Percentiles rank a stretch among this genome's conserved stretches.
phyloP scores from a whole-genome alignment of 192 early-diverging fungal genomes.

The Umbelopsis ramanniana region DNA sequence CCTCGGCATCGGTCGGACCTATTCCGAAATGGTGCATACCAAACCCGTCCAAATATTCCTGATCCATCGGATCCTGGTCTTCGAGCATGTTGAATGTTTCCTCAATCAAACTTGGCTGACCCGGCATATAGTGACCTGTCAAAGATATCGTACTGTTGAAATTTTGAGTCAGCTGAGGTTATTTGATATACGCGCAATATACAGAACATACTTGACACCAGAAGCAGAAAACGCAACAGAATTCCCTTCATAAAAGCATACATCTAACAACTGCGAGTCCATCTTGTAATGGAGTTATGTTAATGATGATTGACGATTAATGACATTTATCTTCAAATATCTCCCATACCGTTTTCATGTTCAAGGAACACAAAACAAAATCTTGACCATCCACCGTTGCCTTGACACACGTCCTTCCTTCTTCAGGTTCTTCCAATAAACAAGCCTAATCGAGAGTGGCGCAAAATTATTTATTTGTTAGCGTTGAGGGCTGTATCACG shows the following conservation, averaged over 20 bases:
- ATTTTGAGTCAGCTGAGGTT: neutral
- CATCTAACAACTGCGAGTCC: neutral
- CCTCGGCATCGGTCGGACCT: slow-evolving; percentile 1
- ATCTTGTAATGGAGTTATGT: neutral
- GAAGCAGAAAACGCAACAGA: neutral
- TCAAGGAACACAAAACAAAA: slow-evolving; percentile 5
- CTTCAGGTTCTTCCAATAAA: neutral
- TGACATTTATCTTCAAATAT: too few relatives aligned
- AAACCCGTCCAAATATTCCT: slow-evolving; percentile 28
- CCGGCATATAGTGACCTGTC: slow-evolving; percentile 18
- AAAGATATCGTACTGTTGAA: neutral
- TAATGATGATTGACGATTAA: neutral
- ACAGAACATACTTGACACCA: neutral
- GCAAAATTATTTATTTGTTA: neutral
- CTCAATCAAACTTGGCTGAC: slow-evolving; percentile 11
- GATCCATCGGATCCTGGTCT: slow-evolving; percentile 23
- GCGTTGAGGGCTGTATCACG: neutral
- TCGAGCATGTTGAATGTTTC: slow-evolving; percentile 18
- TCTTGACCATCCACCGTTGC: slow-evolving; percentile 4
- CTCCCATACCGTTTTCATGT: neutral
- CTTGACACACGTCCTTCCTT: slow-evolving; percentile 1
- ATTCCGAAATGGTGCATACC: slow-evolving; percentile 28
- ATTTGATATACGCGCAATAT: neutral
- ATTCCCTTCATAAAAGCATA: slow-evolving; percentile 10
- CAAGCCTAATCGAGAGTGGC: neutral